Conservation (phyloP, 257 asterid species). For the Capsicum rhomboideum region DNA sequence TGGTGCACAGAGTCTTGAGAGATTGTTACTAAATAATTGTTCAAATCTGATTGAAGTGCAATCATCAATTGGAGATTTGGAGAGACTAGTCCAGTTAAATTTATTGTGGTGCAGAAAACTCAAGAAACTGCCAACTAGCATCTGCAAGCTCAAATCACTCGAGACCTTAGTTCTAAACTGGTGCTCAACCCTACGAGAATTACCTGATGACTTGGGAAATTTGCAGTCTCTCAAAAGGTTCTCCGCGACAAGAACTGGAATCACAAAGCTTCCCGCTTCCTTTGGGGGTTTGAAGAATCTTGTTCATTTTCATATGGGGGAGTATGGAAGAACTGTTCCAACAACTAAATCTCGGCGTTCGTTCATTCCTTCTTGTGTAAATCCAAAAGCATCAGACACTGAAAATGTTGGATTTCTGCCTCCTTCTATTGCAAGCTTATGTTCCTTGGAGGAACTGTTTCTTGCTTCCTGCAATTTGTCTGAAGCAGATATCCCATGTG, state of each 20-base stretch:
- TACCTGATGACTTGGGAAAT: too few species aligned
- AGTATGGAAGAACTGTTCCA: too few species aligned
- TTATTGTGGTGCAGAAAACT: neutral
- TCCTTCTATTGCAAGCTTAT: neutral
- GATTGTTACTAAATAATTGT: neutral
- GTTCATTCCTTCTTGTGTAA: neutral
- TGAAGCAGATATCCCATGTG: neutral
- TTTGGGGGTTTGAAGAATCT: too few species aligned
- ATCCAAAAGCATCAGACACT: neutral
- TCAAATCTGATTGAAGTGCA: neutral
- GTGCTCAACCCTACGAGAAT: too few species aligned
- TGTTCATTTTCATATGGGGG: too few species aligned
- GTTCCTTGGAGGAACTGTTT: neutral
- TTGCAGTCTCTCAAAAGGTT: too few species aligned
- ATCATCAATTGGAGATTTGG: neutral
- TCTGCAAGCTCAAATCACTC: too few species aligned
- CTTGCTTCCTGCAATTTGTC: neutral
- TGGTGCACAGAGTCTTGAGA: neutral
- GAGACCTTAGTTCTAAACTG: too few species aligned
- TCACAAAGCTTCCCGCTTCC: too few species aligned
- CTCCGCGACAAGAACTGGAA: too few species aligned
- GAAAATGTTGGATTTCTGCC: neutral
- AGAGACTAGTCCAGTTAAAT: neutral
- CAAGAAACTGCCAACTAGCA: neutral
- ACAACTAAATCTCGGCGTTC: neutral